Base-by-base conservation (phyloP, 108 stramenopile species). In the Cyclotella choctawhatcheeana region DNA sequence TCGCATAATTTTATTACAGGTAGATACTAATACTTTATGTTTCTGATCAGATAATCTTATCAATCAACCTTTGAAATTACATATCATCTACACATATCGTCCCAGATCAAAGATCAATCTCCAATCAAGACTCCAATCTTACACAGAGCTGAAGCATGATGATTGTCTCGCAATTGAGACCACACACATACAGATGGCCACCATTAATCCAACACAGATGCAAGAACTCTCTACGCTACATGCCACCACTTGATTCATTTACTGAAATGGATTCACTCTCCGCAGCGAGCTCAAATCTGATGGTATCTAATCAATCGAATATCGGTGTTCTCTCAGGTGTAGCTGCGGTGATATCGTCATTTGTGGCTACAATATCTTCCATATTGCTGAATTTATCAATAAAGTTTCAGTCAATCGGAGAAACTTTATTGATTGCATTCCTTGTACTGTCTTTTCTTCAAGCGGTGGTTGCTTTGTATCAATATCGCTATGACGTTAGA, bases 401-500 rank as follows among this genome's bases (percentile, higher is more conserved):
- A 12, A 32, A 59, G 26, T 21, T 77, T 21, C 75, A 77, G 31
- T 48, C 32, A 18, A 4, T 84, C 5, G 85, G 84, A 62, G 83
- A 86, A 66, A 72, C 81, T 20, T 16, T 73, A 24, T 61, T 84
- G 53, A 44, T 76, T 21, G 74, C 86, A 12, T 58, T 84, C 43
- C 30, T 89, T 20, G 18, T 85, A 37, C 34, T 85, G 13, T 80
- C 86, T 2, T 43, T 84, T n/a, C 30, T 87, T 24, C 88, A 89
- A 75, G 88, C 74, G 29, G 64, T 33, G 20, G 70, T 89, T 12
- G 86, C 86, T 13, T 16, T 87, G 50, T 74, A 85, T 55, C 84
- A 87, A 60, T 89, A 89, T 68, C 60, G 88, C 43, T 82, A 85
- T 24, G 86, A 89, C 66, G 78, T 82, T 2, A 48, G 71, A 0